These are phyloP conservation scores for Aureobasidium subglaciale DNA, from an alignment of 2,329 filamentous ascomycete species.

Conservation along the genomic window DNA sequence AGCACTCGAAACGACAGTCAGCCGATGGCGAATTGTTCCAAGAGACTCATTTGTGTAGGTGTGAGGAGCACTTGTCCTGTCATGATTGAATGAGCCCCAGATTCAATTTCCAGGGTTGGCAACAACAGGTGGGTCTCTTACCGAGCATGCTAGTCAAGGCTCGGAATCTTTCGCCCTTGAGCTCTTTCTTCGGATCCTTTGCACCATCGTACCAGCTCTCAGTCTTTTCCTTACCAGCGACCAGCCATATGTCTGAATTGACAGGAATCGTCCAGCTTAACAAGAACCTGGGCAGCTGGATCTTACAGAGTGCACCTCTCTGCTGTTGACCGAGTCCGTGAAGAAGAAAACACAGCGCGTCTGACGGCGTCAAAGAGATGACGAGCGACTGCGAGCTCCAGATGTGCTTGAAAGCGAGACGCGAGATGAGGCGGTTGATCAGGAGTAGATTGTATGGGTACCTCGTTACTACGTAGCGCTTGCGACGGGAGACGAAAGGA, in stretches of 20 bases:
- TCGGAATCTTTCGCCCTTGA: background rate
- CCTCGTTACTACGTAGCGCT: conserved; percentile 10
- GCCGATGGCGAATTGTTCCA: conserved; percentile 1
- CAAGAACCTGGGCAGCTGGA: conserved; percentile 16
- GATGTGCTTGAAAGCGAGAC: conserved; percentile 11
- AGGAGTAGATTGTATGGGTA: conserved; percentile 15
- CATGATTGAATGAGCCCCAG: background rate
- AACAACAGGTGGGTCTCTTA: background rate
- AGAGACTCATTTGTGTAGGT: background rate
- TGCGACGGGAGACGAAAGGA: conserved; percentile 1
- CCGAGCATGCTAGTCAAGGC: background rate
- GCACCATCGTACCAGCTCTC: conserved; percentile 3
- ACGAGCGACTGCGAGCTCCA: conserved; percentile 16
- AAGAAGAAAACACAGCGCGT: conserved; percentile 17
- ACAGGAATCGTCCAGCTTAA: conserved; percentile 15
- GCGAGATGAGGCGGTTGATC: conserved; percentile 13
- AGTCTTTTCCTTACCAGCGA: background rate
- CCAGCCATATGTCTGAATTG: conserved; percentile 17
- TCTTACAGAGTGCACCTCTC: conserved; percentile 11
- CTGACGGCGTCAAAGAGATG: conserved; percentile 14
- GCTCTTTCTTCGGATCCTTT: background rate
- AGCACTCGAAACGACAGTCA: background rate
- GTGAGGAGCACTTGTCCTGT: background rate
- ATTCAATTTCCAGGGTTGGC: background rate
- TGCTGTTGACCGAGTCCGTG: conserved; percentile 15